Evolutionary conservation across 2,329 filamentous ascomycete species (phyloP).

Genomic region (Dendrostoma leiphaemia): DNA sequence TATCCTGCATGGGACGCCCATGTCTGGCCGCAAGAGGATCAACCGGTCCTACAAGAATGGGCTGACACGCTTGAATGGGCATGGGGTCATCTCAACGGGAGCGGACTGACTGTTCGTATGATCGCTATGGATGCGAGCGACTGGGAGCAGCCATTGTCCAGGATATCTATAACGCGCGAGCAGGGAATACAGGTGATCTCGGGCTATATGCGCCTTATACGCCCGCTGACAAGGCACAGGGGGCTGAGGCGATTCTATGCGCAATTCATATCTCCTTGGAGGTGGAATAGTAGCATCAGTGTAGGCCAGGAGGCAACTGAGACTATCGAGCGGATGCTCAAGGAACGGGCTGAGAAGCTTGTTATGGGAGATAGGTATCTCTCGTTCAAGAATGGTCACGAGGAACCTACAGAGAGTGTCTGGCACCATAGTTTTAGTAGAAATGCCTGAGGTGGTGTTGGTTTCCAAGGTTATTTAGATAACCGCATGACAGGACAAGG

Average conservation of each 20-base stretch:
- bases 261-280: slow-evolving; percentile 2
- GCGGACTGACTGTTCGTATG: slow-evolving; percentile 2
- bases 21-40: not conserved
- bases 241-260: slow-evolving; percentile 6
- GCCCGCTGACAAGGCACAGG: not conserved
- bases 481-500: no score
- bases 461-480: no score
- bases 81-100: not conserved
- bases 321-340: not conserved
- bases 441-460: no score
- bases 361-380: slow-evolving; percentile 3
- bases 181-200: not conserved
- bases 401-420: not conserved
- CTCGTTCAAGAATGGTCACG: not conserved
- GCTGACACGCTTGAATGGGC: slow-evolving; percentile 7
- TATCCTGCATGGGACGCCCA: not conserved
- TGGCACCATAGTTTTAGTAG: not conserved
- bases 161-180: not conserved
- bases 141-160: not conserved
- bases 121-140: not conserved
- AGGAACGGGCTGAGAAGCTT: slow-evolving; percentile 5
- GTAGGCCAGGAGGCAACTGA: not conserved
- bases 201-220: not conserved
- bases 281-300: not conserved
- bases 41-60: not conserved